phyloP scores from a whole-genome alignment of 1,284 basidiomycete species.

The Ganoderma multipileum region DNA sequence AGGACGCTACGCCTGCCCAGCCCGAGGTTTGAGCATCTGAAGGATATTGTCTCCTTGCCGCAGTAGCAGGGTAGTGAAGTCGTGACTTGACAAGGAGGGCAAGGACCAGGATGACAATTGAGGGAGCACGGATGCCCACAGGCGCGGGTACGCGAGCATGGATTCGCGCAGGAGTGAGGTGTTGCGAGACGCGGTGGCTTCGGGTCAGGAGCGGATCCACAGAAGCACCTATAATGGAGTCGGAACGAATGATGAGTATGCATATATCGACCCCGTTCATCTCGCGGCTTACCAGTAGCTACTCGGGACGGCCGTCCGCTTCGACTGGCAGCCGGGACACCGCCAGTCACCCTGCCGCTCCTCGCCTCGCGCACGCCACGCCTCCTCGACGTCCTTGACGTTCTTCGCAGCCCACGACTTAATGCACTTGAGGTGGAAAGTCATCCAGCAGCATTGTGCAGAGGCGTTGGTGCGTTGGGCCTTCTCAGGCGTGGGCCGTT shows the following conservation, averaged over 20 bases:
- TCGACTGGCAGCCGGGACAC: slow-evolving; percentile 88
- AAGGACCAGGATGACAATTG: slow-evolving; percentile 78
- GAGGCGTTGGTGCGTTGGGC: slow-evolving; percentile 32
- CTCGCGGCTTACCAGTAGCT: slow-evolving; percentile 66
- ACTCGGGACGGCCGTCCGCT: slow-evolving; percentile 66
- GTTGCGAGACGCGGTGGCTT: slow-evolving; percentile 72
- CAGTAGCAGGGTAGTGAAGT: slow-evolving; percentile 71
- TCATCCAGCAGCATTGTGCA: slow-evolving; percentile 80
- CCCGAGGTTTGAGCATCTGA: slow-evolving; percentile 65
- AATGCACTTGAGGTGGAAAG: slow-evolving; percentile 86
- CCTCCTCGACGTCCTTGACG: slow-evolving; percentile 78
- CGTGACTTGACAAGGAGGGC: slow-evolving; percentile 71
- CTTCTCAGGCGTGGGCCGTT: slow-evolving; percentile 26
- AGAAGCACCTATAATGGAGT: slow-evolving; percentile 77
- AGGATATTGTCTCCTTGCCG: slow-evolving; percentile 61
- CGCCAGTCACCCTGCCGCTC: slow-evolving; percentile 78
- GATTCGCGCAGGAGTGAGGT: slow-evolving; percentile 86
- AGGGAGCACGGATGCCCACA: slow-evolving; percentile 78
- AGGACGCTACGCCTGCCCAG: slow-evolving; percentile 38
- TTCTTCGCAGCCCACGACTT: slow-evolving; percentile 80
- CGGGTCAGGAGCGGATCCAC: slow-evolving; percentile 76
- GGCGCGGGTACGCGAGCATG: slow-evolving; percentile 71
- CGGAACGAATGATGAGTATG: background rate
- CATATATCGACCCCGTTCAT: background rate
- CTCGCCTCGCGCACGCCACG: slow-evolving; percentile 79